These are phyloP conservation scores for Penicillium paxilli DNA, from an alignment of 495 filamentous ascomycete genomes.

Conservation along the genomic window DNA sequence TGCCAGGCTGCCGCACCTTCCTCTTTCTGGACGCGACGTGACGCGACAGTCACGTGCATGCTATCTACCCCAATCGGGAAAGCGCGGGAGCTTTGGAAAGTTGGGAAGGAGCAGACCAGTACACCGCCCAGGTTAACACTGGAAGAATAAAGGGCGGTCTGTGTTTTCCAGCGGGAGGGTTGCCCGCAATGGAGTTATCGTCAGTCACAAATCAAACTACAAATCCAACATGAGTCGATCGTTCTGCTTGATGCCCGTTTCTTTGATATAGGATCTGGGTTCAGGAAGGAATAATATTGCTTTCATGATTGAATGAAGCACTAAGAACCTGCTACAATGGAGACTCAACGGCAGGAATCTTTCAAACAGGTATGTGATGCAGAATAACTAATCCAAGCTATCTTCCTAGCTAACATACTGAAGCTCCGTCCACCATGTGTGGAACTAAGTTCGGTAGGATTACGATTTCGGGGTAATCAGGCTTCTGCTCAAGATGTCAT, in stretches of 20 bases:
- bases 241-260: not conserved
- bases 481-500: conserved; percentile 55
- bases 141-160: conserved; percentile 27
- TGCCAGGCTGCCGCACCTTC: conserved; percentile 15
- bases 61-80: conserved; percentile 13
- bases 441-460: conserved; percentile 67
- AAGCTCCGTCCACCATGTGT: conserved; percentile 79
- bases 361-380: conserved; percentile 37
- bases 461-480: conserved; percentile 58
- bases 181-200: conserved; percentile 5
- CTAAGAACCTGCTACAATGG: conserved; percentile 24
- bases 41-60: conserved; percentile 42
- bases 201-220: not conserved
- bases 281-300: too few species aligned
- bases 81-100: not conserved
- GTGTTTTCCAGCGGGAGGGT: not conserved
- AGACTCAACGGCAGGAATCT: conserved; percentile 38
- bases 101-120: not conserved
- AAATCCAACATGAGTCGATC: not conserved
- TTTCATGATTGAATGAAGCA: too few species aligned
- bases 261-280: too few species aligned
- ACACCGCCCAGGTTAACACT: conserved; percentile 31
- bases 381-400: not conserved
- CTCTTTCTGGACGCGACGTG: conserved; percentile 35
- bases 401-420: conserved; percentile 11